Conservation (phyloP, 1,284 basidiomycete species). For the Athelia sp. region DNA sequence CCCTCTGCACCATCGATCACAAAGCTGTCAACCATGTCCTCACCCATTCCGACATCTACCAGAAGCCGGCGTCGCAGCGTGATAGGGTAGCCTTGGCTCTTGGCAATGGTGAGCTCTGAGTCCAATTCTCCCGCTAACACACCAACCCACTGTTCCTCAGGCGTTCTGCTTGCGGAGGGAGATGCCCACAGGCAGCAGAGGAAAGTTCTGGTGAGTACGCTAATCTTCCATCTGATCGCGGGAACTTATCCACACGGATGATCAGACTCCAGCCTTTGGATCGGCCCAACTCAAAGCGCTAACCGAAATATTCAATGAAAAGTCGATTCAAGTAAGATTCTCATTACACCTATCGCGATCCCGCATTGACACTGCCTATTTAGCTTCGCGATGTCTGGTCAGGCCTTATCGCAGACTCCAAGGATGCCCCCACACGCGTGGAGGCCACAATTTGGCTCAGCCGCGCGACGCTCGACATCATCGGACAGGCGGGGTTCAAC, state of each 20-base stretch:
- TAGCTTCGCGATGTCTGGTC: not conserved
- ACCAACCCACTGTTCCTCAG: no score
- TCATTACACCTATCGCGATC: not conserved
- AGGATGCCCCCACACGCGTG: constrained; percentile 3
- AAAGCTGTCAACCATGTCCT: constrained; percentile 6
- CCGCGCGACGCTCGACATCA: constrained; percentile 16
- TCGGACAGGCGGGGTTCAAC: constrained; percentile 16
- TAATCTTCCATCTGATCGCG: not conserved
- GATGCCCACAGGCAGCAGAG: not conserved
- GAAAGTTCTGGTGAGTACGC: not conserved
- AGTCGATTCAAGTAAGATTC: not conserved
- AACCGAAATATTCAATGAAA: constrained; percentile 1
- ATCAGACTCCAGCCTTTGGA: not conserved
- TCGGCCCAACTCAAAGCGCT: not conserved
- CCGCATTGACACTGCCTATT: not conserved
- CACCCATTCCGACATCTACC: not conserved
- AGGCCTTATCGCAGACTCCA: not conserved
- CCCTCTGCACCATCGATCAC: constrained; percentile 1
- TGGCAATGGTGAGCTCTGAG: no score
- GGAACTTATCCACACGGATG: not conserved
- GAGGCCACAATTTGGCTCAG: constrained; percentile 12
- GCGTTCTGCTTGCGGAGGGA: not conserved
- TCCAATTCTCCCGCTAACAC: no score
- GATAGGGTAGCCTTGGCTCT: not conserved
- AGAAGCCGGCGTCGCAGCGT: constrained; percentile 1